Conservation (phyloP, 2,329 filamentous ascomycete genomes). For the Sporothrix variecibatus region DNA sequence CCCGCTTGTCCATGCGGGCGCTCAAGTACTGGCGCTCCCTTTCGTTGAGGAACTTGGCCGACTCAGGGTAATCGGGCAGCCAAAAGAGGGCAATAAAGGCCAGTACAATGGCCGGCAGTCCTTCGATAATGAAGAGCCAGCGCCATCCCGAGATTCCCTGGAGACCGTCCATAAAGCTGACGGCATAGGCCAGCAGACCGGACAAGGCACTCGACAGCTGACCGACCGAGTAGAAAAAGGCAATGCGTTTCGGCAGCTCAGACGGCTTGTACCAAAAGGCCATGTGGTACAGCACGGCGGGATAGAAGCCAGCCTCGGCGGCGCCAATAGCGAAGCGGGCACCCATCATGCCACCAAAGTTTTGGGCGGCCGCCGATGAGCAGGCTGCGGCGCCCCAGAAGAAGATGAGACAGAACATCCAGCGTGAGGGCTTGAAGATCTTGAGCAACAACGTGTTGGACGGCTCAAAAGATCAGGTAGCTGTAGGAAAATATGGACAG, state of each 20-base stretch:
- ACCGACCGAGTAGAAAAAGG: conserved; percentile 42
- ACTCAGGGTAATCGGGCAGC: conserved; percentile 79
- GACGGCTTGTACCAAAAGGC: conserved; percentile 43
- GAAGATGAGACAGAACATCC: conserved; percentile 42
- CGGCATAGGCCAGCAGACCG: conserved; percentile 42
- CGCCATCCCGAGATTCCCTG: conserved; percentile 56
- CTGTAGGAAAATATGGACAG: conserved; percentile 45
- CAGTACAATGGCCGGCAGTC: conserved; percentile 61
- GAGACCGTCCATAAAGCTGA: conserved; percentile 39
- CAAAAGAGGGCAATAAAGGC: conserved; percentile 66
- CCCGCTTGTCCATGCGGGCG: conserved; percentile 48
- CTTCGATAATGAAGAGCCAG: conserved; percentile 68
- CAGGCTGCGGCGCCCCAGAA: conserved; percentile 43
- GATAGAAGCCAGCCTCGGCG: conserved; percentile 43
- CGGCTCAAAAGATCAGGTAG: conserved; percentile 45
- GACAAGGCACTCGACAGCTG: conserved; percentile 40
- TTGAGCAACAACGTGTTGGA: conserved; percentile 43
- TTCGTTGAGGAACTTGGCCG: conserved; percentile 70
- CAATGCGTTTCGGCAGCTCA: conserved; percentile 42
- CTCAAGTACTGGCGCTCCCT: conserved; percentile 74
- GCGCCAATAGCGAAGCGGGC: conserved; percentile 43
- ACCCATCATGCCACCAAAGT: conserved; percentile 43
- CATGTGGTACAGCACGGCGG: conserved; percentile 42
- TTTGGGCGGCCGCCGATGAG: conserved; percentile 39
- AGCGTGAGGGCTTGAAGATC: conserved; percentile 38